Evolutionary conservation across 176 grass and related monocot genomes (phyloP), one percentile per base, ranked within the genome.

Genomic region (Puya raimondii): DNA sequence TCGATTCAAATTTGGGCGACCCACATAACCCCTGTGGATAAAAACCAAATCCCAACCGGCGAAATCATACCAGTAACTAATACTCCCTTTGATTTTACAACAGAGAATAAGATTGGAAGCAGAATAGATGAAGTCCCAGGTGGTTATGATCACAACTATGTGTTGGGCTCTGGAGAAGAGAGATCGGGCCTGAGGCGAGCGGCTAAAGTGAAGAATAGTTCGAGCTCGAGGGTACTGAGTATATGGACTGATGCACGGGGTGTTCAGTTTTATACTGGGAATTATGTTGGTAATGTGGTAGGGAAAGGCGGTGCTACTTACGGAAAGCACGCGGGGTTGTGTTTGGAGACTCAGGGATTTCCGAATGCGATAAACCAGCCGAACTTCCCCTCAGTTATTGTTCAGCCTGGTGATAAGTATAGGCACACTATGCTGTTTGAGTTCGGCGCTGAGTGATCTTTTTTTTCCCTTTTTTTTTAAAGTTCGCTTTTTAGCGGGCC

Each of bases 271-370:
- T 96, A 92, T 48, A 96, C 84, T 0, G 86, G 70, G 12, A 96
- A 92, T 78, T 96, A 89, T 22, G 79, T 90, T 0, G 13, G 74
- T 78, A 86, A 77, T 76, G 76, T 87, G 68, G 71, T 48, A 11
- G 93, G 93, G 3, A 97, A 97, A 73, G 81, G 68, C n/a, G 82
- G 82, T 29, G 70, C 79, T 70, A 74, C 81, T 23, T 92, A 92
- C 42, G 64, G 53, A 51, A 92, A 87, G 78, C 84, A 89, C 58
- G 79, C 81, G 0, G 93, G 76, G n/a, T 75, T 87, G 57, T 96
- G 93, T 76, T 76, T 96, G 68, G 88, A 96, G 83, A 96, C 93
- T 47, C 89, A 97, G 80, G 93, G 93, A 12, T 97, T 97, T 63
- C 93, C 89, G 2, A 85, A 97, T 85, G 89, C 88, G 57, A 87